These are phyloP conservation scores for Cordyceps militaris DNA, from an alignment of 2,329 filamentous ascomycete species.

Conservation along the genomic window DNA sequence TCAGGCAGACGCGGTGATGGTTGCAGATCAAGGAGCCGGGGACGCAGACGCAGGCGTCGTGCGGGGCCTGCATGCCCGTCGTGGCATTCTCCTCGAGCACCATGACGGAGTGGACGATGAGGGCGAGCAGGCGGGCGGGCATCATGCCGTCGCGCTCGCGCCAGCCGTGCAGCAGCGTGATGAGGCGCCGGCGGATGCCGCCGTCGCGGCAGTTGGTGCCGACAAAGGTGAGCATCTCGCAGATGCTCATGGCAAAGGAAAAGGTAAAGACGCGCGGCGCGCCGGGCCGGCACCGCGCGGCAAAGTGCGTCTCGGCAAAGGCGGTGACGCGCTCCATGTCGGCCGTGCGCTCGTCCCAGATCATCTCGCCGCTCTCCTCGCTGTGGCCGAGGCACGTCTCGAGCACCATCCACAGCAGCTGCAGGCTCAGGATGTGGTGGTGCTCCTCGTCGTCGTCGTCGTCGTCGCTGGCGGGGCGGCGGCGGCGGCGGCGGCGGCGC, in stretches of 20 bases:
- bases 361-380: not conserved
- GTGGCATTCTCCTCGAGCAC: conserved; percentile 6
- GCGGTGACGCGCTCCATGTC: not conserved
- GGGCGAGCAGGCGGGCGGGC: not conserved
- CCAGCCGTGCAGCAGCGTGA: not conserved
- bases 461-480: not conserved
- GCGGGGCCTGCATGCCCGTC: not conserved
- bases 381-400: not conserved
- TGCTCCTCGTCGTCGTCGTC: not conserved
- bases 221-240: not conserved
- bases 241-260: not conserved
- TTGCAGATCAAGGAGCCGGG: not conserved
- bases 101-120: not conserved
- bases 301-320: conserved; percentile 1
- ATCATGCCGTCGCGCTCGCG: not conserved
- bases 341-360: not conserved
- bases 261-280: not conserved
- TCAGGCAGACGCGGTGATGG: not conserved
- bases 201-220: conserved; percentile 3
- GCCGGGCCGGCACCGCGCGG: not conserved
- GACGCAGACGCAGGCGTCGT: not conserved
- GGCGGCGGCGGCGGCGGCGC: not conserved
- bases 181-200: not conserved
- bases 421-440: not conserved
- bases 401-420: not conserved